phyloP scores from a whole-genome alignment of 2,329 filamentous ascomycete species.

The Colletotrichum eremochloae region DNA sequence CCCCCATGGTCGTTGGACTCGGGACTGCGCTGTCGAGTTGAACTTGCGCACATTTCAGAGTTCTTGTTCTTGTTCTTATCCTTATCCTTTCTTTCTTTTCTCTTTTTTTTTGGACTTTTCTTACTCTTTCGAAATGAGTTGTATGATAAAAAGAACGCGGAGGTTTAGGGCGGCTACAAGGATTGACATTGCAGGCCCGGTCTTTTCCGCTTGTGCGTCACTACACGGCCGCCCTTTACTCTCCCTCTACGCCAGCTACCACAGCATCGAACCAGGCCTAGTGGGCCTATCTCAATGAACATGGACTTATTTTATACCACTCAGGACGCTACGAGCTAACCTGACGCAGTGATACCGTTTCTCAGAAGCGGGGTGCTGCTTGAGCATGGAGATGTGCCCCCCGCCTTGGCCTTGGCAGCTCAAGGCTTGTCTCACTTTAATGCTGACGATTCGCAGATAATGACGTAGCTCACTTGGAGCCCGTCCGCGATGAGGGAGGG shows the following conservation, averaged over 20 bases:
- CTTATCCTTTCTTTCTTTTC: background rate
- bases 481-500: slow-evolving; percentile 22
- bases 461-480: slow-evolving; percentile 15
- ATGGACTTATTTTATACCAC: slow-evolving; percentile 14
- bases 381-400: slow-evolving; percentile 4
- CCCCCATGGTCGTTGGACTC: background rate
- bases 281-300: slow-evolving; percentile 33
- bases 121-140: slow-evolving; percentile 30
- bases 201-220: slow-evolving; percentile 20
- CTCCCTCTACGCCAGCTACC: slow-evolving; percentile 5
- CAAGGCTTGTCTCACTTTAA: background rate
- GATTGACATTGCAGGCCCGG: slow-evolving; percentile 33
- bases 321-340: slow-evolving; percentile 46
- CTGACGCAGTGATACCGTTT: slow-evolving; percentile 47
- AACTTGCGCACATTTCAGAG: background rate
- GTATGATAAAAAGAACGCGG: slow-evolving; percentile 34
- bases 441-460: slow-evolving; percentile 32
- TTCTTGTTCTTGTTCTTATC: background rate
- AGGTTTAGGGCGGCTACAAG: slow-evolving; percentile 17
- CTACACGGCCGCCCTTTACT: background rate
- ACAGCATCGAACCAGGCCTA: slow-evolving; percentile 31
- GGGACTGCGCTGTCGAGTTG: slow-evolving; percentile 5
- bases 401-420: background rate
- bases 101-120: slow-evolving; percentile 3
- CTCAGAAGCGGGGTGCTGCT: slow-evolving; percentile 10